Conservation (phyloP, 2,329 filamentous ascomycete species). For the Alternaria gansuensis region DNA sequence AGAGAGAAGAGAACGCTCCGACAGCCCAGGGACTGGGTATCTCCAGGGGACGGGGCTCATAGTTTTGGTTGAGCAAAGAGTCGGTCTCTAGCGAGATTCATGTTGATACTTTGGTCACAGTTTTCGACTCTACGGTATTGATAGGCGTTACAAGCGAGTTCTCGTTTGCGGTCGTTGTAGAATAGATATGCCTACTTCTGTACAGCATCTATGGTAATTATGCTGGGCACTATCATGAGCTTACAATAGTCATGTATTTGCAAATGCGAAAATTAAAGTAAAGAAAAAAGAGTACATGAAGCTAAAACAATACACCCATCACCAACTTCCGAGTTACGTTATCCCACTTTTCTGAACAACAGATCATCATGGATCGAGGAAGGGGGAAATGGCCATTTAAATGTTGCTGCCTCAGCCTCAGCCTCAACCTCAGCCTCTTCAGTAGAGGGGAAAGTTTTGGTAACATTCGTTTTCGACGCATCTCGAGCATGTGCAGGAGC, state of each 20-base stretch:
- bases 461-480: background rate
- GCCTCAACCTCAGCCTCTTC: background rate
- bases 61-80: background rate
- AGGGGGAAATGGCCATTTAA: constrained; percentile 13
- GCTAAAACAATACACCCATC: background rate
- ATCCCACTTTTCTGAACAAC: constrained; percentile 20
- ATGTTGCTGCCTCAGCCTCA: background rate
- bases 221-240: background rate
- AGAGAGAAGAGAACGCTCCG: constrained; percentile 33
- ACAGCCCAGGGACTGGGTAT: constrained; percentile 42
- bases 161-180: background rate
- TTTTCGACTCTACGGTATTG: background rate
- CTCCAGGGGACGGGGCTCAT: constrained; percentile 35
- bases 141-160: constrained; percentile 6
- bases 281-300: background rate
- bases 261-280: background rate
- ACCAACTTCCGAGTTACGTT: background rate
- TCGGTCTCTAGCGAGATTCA: background rate
- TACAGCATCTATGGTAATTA: background rate
- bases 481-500: background rate
- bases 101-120: background rate
- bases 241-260: background rate
- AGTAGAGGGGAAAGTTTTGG: background rate
- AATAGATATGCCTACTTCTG: background rate
- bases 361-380: constrained; percentile 17